Percentiles rank a stretch among this genome's conserved stretches.
Conservation (phyloP, 1,139 yeast genomes). For the Yamadazyma spencermartinsiae region DNA sequence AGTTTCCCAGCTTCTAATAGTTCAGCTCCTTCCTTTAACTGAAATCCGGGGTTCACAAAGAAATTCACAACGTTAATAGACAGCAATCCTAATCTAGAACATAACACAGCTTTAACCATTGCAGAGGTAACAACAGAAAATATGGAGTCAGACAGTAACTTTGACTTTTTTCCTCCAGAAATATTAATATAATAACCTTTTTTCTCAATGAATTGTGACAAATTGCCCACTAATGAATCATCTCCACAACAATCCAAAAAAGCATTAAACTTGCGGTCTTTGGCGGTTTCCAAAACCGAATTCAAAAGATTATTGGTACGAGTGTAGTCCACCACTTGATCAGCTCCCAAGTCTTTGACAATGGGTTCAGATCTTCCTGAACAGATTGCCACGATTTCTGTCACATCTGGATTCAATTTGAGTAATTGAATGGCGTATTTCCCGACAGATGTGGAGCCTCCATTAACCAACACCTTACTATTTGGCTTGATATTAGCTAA, state of each 20-base stretch:
- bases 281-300: constrained; percentile 27
- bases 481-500: constrained; percentile 1
- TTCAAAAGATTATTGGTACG: constrained; percentile 20
- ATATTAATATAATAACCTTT: constrained; percentile 48
- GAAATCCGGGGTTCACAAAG: constrained; percentile 6
- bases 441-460: constrained; percentile 79
- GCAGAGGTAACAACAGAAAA: constrained; percentile 5
- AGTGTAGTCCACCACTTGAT: constrained; percentile 52
- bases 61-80: constrained; percentile 14
- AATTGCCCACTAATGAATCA: constrained; percentile 16
- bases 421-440: constrained; percentile 58
- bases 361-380: constrained; percentile 34
- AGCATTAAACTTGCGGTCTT: constrained; percentile 35
- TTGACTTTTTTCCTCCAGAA: constrained; percentile 47
- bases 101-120: constrained; percentile 4
- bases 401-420: constrained; percentile 42
- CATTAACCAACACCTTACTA: constrained; percentile 55
- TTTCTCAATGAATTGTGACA: constrained; percentile 17
- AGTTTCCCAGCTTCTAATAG: constrained; percentile 44
- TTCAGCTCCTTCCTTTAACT: constrained; percentile 19
- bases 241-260: constrained; percentile 34
- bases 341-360: constrained; percentile 53
- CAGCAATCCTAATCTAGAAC: constrained; percentile 13
- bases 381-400: constrained; percentile 46
- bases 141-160: constrained; percentile 19